Evolutionary conservation across 164 flowering plant genomes (phyloP).

Genomic region (Pachysandra terminalis): DNA sequence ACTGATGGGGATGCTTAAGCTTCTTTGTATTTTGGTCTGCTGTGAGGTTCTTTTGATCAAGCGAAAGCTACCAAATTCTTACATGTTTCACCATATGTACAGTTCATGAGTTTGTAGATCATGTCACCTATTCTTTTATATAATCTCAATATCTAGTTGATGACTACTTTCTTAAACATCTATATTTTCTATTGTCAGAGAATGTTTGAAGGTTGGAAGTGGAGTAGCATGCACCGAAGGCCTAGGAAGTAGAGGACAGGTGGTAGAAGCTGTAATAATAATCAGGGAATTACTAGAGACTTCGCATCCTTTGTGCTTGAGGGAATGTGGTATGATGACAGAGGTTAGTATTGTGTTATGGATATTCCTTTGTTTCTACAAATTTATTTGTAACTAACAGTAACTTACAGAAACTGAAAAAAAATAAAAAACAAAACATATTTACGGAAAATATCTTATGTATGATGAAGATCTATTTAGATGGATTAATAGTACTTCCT

Average conservation of each 20-base stretch:
- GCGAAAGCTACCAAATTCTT: no score
- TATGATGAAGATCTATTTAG: no score
- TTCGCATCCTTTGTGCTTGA: slow-evolving; percentile 37
- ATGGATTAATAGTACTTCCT: no score
- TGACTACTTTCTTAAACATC: not conserved
- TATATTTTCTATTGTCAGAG: slow-evolving; percentile 30
- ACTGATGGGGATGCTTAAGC: not conserved
- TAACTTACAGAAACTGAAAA: no score
- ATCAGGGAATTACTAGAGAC: slow-evolving; percentile 45
- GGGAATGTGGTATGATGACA: slow-evolving; percentile 33
- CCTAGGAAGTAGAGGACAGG: slow-evolving; percentile 24
- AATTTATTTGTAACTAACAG: not conserved
- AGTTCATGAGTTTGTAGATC: not conserved
- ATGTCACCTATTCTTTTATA: not conserved
- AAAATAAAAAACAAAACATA: no score
- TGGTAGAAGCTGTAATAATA: slow-evolving; percentile 64
- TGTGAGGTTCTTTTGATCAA: not conserved
- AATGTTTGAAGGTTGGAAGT: slow-evolving; percentile 54
- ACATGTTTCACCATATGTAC: not conserved
- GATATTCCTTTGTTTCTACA: slow-evolving; percentile 2
- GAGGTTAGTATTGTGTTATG: slow-evolving; percentile 41
- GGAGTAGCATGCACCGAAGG: slow-evolving; percentile 46
- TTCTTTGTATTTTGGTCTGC: not conserved
- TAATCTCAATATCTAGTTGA: not conserved
- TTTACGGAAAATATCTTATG: no score